Percentiles rank a stretch among this genome's conserved stretches.
Evolutionary conservation across 257 asterid species (phyloP).

Genomic region (Penstemon barbatus): DNA sequence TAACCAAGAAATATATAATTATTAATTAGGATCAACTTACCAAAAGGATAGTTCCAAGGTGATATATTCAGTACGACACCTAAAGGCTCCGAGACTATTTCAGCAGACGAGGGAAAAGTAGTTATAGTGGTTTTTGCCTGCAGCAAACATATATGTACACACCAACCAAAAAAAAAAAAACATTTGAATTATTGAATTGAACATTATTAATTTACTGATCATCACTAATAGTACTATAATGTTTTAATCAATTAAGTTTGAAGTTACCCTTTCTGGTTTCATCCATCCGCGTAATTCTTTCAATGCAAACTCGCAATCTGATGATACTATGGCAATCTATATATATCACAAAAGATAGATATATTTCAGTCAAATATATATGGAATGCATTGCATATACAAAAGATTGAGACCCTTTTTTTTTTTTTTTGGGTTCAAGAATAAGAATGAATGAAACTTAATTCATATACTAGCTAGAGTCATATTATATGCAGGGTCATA

Average conservation of each 20-base stretch:
- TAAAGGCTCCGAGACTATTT: slow-evolving; percentile 80
- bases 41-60: slow-evolving; percentile 90
- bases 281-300: slow-evolving; percentile 70
- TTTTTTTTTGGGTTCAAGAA: neutral
- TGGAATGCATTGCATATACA: neutral
- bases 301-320: slow-evolving; percentile 62
- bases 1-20: neutral
- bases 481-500: neutral
- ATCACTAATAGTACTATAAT: neutral
- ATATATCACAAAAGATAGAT: slow-evolving; percentile 26
- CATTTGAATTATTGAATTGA: neutral
- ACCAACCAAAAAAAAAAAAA: slow-evolving; percentile 14
- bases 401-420: neutral
- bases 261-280: slow-evolving; percentile 74
- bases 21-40: slow-evolving; percentile 45
- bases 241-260: neutral
- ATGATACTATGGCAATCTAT: slow-evolving; percentile 51
- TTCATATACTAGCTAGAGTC: neutral
- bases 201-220: too few relatives aligned
- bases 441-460: neutral
- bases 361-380: neutral
- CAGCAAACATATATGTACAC: neutral
- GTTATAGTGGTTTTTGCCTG: slow-evolving; percentile 73
- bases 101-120: slow-evolving; percentile 76
- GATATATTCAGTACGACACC: slow-evolving; percentile 80